These are phyloP conservation scores for Tilletia horrida DNA, from an alignment of 1,284 basidiomycete species.

Conservation along the genomic window DNA sequence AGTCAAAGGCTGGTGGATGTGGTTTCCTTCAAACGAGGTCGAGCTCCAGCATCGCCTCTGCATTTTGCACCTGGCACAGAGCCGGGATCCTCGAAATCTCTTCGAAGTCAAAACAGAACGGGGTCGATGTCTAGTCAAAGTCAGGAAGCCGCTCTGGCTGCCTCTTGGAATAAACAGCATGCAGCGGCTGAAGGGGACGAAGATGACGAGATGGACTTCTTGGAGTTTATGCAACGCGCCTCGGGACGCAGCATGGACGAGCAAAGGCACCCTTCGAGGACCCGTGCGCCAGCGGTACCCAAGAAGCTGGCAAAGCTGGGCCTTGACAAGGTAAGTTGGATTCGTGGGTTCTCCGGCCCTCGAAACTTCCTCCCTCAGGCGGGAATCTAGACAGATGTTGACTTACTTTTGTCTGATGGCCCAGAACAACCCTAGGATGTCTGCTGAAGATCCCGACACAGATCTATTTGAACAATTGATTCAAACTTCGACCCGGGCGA, in stretches of 20 bases:
- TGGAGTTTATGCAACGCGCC: neutral
- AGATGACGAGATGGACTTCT: too few species aligned
- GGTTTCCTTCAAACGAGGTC: conserved; percentile 2
- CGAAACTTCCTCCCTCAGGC: too few species aligned
- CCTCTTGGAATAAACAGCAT: too few species aligned
- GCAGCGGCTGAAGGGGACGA: too few species aligned
- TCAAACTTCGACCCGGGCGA: neutral
- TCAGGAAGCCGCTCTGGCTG: too few species aligned
- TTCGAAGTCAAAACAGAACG: too few species aligned
- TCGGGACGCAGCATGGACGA: conserved; percentile 19
- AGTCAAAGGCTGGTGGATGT: conserved; percentile 9
- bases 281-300: neutral
- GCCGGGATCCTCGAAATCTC: too few species aligned
- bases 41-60: neutral
- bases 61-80: neutral
- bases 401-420: neutral
- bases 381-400: neutral
- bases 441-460: conserved; percentile 9
- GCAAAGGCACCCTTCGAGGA: conserved; percentile 11
- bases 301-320: conserved; percentile 16
- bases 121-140: too few species aligned
- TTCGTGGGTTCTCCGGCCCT: neutral
- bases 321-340: conserved; percentile 13
- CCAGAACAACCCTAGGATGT: neutral
- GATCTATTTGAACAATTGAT: conserved; percentile 18